Conservation (phyloP, 805 yeast species). For the Starmerella kuoi region DNA sequence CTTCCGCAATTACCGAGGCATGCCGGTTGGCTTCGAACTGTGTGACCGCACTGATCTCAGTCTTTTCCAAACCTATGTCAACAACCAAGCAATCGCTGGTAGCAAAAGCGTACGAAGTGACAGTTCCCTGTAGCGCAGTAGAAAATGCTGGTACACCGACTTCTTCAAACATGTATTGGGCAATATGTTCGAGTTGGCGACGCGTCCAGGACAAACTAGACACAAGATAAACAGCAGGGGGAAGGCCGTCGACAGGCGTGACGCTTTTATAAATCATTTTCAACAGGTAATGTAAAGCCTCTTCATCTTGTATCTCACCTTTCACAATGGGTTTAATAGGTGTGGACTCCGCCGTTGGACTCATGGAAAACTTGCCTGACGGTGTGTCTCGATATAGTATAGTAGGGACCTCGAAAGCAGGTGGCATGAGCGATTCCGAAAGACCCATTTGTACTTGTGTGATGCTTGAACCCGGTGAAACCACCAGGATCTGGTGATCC, state of each 20-base stretch:
- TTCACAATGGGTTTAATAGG: slow-evolving; percentile 51
- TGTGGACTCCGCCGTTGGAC: slow-evolving; percentile 33
- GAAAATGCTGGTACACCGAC: slow-evolving; percentile 63
- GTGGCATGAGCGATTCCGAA: slow-evolving; percentile 59
- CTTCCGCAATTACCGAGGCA: slow-evolving; percentile 37
- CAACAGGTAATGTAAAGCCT: slow-evolving; percentile 56
- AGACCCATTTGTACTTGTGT: slow-evolving; percentile 75
- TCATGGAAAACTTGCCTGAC: slow-evolving; percentile 16
- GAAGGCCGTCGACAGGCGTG: slow-evolving; percentile 31
- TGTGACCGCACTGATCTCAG: slow-evolving; percentile 69
- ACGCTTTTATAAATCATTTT: slow-evolving; percentile 40
- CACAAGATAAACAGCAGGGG: slow-evolving; percentile 54
- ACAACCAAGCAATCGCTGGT: slow-evolving; percentile 58
- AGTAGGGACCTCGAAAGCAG: slow-evolving; percentile 67
- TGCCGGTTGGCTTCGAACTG: slow-evolving; percentile 53
- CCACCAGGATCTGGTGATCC: slow-evolving; percentile 36
- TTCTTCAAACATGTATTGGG: slow-evolving; percentile 63
- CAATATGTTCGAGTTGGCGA: slow-evolving; percentile 50
- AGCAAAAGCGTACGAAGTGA: slow-evolving; percentile 57
- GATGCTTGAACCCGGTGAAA: slow-evolving; percentile 66
- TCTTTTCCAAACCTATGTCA: slow-evolving; percentile 64
- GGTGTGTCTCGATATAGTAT: slow-evolving; percentile 40
- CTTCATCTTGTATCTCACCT: slow-evolving; percentile 54
- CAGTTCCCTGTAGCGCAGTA: slow-evolving; percentile 53
- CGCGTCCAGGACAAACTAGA: slow-evolving; percentile 62